Evolutionary conservation across 192 early-diverging fungal genomes (phyloP).

Genomic region (Paraglomus occultum): DNA sequence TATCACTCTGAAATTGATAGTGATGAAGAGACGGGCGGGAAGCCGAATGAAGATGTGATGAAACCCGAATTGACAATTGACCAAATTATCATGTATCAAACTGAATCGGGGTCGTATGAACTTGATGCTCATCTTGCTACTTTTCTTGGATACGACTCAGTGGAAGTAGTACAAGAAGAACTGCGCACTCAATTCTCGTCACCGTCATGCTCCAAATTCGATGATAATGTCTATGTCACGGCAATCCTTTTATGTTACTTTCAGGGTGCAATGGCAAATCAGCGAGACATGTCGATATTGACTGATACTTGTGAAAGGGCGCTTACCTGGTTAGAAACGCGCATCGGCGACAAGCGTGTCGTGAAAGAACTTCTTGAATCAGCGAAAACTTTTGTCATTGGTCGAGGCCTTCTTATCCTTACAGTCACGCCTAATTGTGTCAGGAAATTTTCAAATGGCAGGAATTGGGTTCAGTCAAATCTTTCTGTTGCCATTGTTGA

Average conservation of each 20-base stretch:
- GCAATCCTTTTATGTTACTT: constrained; percentile 22
- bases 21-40: too few species aligned
- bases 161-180: constrained; percentile 11
- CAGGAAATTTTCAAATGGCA: neutral
- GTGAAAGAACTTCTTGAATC: constrained; percentile 15
- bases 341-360: neutral
- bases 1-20: too few species aligned
- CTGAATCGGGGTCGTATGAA: constrained; percentile 4
- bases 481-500: constrained; percentile 19
- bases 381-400: constrained; percentile 9
- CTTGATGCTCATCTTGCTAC: neutral
- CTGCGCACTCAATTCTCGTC: constrained; percentile 4
- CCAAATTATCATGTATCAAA: constrained; percentile 21
- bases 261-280: neutral
- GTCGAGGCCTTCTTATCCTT: constrained; percentile 6
- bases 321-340: neutral
- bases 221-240: constrained; percentile 7
- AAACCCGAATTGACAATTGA: too few species aligned
- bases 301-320: neutral
- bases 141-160: constrained; percentile 16
- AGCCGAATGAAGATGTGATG: too few species aligned
- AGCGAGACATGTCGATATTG: neutral
- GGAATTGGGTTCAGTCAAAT: neutral
- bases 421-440: constrained; percentile 1
- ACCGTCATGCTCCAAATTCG: neutral